Percentiles rank a stretch among this genome's conserved stretches.
Conservation (phyloP, 106 monocot species). For the Dendrobium nobile region DNA sequence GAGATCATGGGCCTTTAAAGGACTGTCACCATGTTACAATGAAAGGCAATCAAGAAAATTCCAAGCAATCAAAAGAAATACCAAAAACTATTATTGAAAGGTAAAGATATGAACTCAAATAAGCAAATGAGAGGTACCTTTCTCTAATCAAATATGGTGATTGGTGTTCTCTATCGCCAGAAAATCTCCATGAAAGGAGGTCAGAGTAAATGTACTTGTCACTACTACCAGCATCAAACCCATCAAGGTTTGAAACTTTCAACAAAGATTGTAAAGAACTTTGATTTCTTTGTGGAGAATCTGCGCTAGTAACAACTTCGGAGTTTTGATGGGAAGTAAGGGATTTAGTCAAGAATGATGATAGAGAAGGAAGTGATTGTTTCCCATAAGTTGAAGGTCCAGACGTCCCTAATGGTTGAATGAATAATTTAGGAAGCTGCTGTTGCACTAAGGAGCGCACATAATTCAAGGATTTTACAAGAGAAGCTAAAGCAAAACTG, state of each 20-base stretch:
- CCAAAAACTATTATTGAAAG: neutral
- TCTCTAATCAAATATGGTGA: slow-evolving; percentile 23
- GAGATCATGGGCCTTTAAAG: slow-evolving; percentile 35
- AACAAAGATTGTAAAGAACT: slow-evolving; percentile 25
- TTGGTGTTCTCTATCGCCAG: slow-evolving; percentile 39
- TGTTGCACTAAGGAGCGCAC: slow-evolving; percentile 83
- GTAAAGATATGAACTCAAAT: neutral
- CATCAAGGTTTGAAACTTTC: slow-evolving; percentile 25
- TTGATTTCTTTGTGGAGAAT: slow-evolving; percentile 45
- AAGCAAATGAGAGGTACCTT: slow-evolving; percentile 32
- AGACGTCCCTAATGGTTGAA: slow-evolving; percentile 54
- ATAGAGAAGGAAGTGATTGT: slow-evolving; percentile 64
- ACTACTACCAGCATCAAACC: slow-evolving; percentile 25
- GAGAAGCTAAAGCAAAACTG: slow-evolving; percentile 68
- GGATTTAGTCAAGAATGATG: slow-evolving; percentile 60
- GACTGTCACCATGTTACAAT: slow-evolving; percentile 24
- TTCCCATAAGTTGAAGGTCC: slow-evolving; percentile 39
- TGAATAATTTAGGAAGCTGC: slow-evolving; percentile 76
- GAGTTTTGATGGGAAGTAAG: slow-evolving; percentile 51
- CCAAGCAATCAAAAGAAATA: slow-evolving; percentile 1
- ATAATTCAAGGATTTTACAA: slow-evolving; percentile 87
- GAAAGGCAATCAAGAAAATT: slow-evolving; percentile 7
- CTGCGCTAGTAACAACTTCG: slow-evolving; percentile 37
- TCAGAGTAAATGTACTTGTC: slow-evolving; percentile 57
- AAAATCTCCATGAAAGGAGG: slow-evolving; percentile 71